Evolutionary conservation across 2,329 filamentous ascomycete genomes (phyloP).

Genomic region (Aspergillus ibericus): DNA sequence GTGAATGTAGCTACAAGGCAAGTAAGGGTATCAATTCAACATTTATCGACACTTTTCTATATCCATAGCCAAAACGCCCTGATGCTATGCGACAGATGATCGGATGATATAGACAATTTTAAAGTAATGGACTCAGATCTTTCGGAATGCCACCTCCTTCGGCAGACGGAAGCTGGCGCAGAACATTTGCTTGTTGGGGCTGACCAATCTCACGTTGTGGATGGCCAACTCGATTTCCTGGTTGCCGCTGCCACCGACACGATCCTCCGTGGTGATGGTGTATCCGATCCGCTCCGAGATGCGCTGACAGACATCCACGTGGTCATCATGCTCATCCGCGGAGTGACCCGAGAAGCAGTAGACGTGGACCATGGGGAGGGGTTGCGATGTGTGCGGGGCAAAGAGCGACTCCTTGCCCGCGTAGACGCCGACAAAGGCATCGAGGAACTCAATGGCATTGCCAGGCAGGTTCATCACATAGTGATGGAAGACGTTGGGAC

Average conservation of each 20-base stretch:
- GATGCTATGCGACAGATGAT: conserved; percentile 14
- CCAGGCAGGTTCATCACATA: conserved; percentile 98
- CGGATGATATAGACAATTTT: neutral
- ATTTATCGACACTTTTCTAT: conserved; percentile 20
- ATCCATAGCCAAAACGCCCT: conserved; percentile 18
- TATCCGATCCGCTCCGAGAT: conserved; percentile 63
- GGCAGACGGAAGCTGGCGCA: conserved; percentile 91
- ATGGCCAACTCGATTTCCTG: conserved; percentile 60
- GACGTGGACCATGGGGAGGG: conserved; percentile 82
- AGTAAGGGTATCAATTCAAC: conserved; percentile 14
- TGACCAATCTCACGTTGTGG: conserved; percentile 76
- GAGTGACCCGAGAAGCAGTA: conserved; percentile 89
- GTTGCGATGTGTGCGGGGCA: conserved; percentile 55
- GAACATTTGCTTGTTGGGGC: conserved; percentile 94
- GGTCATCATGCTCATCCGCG: conserved; percentile 66
- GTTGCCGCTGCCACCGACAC: conserved; percentile 53
- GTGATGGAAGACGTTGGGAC: conserved; percentile 77
- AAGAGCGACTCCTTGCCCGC: conserved; percentile 68
- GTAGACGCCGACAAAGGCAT: conserved; percentile 77
- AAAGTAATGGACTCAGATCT: conserved; percentile 15
- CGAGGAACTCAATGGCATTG: conserved; percentile 80
- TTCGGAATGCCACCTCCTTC: conserved; percentile 71
- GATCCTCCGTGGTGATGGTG: conserved; percentile 56
- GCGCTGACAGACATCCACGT: conserved; percentile 63
- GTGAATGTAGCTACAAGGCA: too few relatives aligned